phyloP scores from a whole-genome alignment of 495 filamentous ascomycete species.

The Parmelia sp. region DNA sequence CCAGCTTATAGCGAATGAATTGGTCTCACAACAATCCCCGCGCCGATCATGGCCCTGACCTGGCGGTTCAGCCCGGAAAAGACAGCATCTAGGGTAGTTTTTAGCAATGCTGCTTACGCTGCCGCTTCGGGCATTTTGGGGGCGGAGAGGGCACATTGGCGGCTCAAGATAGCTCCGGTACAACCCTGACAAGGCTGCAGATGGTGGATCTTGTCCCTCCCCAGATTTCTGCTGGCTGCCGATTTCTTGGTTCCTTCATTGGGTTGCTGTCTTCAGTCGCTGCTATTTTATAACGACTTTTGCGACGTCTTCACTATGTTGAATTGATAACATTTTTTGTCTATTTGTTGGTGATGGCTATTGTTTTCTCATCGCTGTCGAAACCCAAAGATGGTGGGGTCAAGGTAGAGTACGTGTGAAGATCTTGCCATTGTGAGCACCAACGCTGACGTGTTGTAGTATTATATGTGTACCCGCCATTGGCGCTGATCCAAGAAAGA shows the following conservation, averaged over 20 bases:
- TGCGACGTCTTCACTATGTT: not conserved
- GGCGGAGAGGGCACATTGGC: not conserved
- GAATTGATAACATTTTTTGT: not conserved
- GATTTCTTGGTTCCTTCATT: not conserved
- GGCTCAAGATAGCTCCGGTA: slow-evolving; percentile 5
- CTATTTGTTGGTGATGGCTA: slow-evolving; percentile 11
- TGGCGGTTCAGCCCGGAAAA: not conserved
- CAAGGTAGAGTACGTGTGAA: slow-evolving; percentile 36
- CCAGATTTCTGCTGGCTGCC: not conserved
- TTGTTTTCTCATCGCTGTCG: slow-evolving; percentile 16
- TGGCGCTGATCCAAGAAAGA: slow-evolving; percentile 36
- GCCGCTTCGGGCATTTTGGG: slow-evolving; percentile 2
- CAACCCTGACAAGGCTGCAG: not conserved
- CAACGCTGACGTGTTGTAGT: slow-evolving; percentile 24
- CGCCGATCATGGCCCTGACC: not conserved
- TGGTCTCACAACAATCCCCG: not conserved
- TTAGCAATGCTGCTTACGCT: not conserved
- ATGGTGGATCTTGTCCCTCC: not conserved
- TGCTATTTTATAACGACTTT: not conserved
- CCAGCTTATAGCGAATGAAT: not conserved
- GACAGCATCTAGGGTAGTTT: not conserved
- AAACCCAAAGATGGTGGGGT: slow-evolving; percentile 12
- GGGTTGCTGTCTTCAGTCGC: not conserved
- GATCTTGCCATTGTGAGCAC: slow-evolving; percentile 7
- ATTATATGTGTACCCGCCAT: slow-evolving; percentile 42